Evolutionary conservation across 169 alveolate species (phyloP).

Genomic region (Pseudocohnilembus persalinus): DNA sequence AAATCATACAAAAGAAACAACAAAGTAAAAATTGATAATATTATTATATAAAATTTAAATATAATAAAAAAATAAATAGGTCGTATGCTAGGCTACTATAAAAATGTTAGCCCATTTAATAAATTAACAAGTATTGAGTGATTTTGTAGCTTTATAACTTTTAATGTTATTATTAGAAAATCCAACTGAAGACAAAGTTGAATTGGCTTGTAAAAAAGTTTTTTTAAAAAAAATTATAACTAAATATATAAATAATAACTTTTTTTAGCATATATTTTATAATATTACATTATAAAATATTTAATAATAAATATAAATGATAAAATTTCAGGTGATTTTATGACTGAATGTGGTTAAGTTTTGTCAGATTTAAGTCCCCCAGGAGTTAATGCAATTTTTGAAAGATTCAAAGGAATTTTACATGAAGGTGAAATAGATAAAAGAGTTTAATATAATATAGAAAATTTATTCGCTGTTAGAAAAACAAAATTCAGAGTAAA

Average conservation of each 20-base stretch:
- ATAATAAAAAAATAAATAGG: neutral
- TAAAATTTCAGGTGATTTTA: slow-evolving; percentile 31
- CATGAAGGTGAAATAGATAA: slow-evolving; percentile 95
- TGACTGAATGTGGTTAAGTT: slow-evolving; percentile 94
- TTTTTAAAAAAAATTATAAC: slow-evolving; percentile 72
- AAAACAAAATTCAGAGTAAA: slow-evolving; percentile 88
- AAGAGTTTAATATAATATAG: slow-evolving; percentile 96
- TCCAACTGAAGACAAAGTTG: slow-evolving; percentile 97
- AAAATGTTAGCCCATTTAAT: slow-evolving; percentile 97
- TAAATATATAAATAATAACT: slow-evolving; percentile 39
- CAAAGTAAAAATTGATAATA: slow-evolving; percentile 4
- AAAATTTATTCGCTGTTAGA: slow-evolving; percentile 92
- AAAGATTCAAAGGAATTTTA: slow-evolving; percentile 93
- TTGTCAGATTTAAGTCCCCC: slow-evolving; percentile 91
- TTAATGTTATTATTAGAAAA: slow-evolving; percentile 92
- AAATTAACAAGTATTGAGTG: slow-evolving; percentile 92
- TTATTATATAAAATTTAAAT: neutral
- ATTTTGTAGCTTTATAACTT: slow-evolving; percentile 93
- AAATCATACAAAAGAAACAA: slow-evolving; percentile 51
- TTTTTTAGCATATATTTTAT: neutral
- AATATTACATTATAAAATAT: too few relatives aligned
- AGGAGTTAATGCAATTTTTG: slow-evolving; percentile 95
- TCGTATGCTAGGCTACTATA: slow-evolving; percentile 92
- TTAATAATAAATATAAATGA: neutral
- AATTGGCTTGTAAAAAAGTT: slow-evolving; percentile 89